Evolutionary conservation across 129 eudicot genomes (phyloP).

Genomic region (Centella asiatica): DNA sequence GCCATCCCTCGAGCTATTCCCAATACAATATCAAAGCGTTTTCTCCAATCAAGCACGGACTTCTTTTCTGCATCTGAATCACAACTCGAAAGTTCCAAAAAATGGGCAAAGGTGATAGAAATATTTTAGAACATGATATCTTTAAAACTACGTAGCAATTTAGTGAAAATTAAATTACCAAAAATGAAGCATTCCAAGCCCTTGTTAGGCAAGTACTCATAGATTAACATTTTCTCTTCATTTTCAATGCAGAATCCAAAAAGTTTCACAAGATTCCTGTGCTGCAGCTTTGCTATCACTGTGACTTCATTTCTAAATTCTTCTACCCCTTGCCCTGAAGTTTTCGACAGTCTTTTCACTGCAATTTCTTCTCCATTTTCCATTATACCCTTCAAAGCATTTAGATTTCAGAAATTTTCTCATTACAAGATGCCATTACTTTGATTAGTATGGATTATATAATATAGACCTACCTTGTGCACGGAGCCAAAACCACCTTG

Average conservation of each 20-base stretch:
- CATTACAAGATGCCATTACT: not conserved
- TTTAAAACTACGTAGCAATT: too few relatives aligned
- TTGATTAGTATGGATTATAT: not conserved
- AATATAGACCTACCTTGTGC: constrained; percentile 27
- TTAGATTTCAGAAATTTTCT: not conserved
- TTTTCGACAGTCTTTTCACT: constrained; percentile 37
- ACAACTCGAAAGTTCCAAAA: not conserved
- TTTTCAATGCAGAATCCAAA: constrained; percentile 36
- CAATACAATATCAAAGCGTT: constrained; percentile 37
- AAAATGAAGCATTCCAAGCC: constrained; percentile 47
- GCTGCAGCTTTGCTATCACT: constrained; percentile 50
- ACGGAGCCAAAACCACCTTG: constrained; percentile 62
- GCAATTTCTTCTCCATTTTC: constrained; percentile 40
- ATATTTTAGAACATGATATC: too few relatives aligned
- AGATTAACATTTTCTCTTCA: constrained; percentile 42
- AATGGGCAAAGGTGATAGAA: too few relatives aligned
- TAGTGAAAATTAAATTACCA: constrained; percentile 12
- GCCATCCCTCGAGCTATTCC: constrained; percentile 62
- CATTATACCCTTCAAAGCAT: constrained; percentile 27
- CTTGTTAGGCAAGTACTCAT: constrained; percentile 47
- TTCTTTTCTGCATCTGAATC: constrained; percentile 25
- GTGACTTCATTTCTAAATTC: constrained; percentile 48
- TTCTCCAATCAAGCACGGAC: constrained; percentile 37
- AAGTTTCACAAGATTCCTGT: constrained; percentile 45
- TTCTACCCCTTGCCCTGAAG: constrained; percentile 45